Base-by-base conservation (phyloP, 2,329 filamentous ascomycete species). In the Onygenales sp. region DNA sequence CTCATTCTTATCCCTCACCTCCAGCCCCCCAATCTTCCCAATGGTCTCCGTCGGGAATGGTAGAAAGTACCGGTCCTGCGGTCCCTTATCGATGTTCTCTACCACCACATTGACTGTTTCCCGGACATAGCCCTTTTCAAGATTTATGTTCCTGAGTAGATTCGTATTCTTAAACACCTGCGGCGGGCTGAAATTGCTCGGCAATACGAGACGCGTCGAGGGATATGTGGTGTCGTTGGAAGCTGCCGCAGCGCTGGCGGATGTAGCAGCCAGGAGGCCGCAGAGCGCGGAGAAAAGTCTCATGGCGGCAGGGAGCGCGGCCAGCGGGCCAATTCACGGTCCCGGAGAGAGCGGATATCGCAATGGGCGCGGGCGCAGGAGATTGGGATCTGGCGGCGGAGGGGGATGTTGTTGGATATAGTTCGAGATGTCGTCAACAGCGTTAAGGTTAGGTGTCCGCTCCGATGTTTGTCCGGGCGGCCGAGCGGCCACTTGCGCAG, bases 141-240 rank as follows among this genome's bases (percentile, higher is more conserved):
- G 74, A 61, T 95, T 95, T 66, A 94, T 85, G 59, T 87, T 85
- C 64, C 93, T 87, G 50, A 97, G 86, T 33, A 97, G 73, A 69
- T 98, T 97, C 71, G 80, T 80, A 72, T 98, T 96, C 75, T 91
- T 89, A 77, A 95, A 98, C 61, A 91, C 87, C 68, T 89, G 87
- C 11, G 91, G 86, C 52, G 92, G 90, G 71, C 82, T 86, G 76
- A 96, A 95, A 57, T 70, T 65, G 56, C 63, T 62, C 43, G 69
- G 67, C 27, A 75, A 64, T 54, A 68, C 60, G 53, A 68, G 63
- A 58, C 67, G 66, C 27, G 62, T 55, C n/a, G 60, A 58, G 52
- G 64, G 59, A 52, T 63, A 61, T 43, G 59, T 61, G 45, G 60
- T 58, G 38, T 56, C 53, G 55, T 59, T 68, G 53, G 64, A 56